Base-by-base conservation (phyloP, 495 filamentous ascomycete genomes). In the Polyplosphaeria fusca region DNA sequence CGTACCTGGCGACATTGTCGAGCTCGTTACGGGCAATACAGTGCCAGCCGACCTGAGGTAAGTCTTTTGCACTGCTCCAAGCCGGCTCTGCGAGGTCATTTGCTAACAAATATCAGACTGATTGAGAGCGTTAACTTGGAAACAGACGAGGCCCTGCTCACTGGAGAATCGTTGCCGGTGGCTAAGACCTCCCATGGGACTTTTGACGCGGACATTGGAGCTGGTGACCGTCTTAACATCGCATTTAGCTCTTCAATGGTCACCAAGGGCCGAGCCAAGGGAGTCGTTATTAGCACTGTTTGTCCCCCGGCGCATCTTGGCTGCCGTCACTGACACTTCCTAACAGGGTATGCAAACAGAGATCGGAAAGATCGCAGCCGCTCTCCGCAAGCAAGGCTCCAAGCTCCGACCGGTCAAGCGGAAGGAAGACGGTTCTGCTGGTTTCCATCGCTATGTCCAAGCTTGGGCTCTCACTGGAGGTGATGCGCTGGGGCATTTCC, bases 1-100 rank as follows among this genome's bases (percentile, higher is more conserved):
- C 42, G 84, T 91, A 2, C 85, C 87, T 16, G 89, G 89, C 26
- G 89, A 94, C 55, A 73, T 89, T 26, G 81, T 88, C 14, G 71
- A 77, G 24, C 66, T 88, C 5, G 73, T 78, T 42, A 82, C 83
- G 5, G 84, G 85, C 11, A 83, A 86, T 61, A 84, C 85, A 12
- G 75, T 88, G 25, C 86, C 86, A 7, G 86, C 86, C 3, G 86
- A 89, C 68, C 60, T 83, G 46, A 72, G 82, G 71, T 59, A 46
- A 32, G 54, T 5, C 20, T 45, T 20, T 22, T 3, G 22, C n/a
- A 5, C 5, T 45, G 5, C 4, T 5, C n/a, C 2, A 16, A 5
- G 13, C 14, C 14, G 25, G 4, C n/a, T 19, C n/a, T n/a, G n/a
- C n/a, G n/a, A n/a, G n/a, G n/a, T n/a, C n/a, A 13, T 14, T 45